A percentile compares a stretch with the other conserved stretches of the same genome.
Conservation (phyloP, 768 basidiomycete species). For the Dioszegia aurantiaca region DNA sequence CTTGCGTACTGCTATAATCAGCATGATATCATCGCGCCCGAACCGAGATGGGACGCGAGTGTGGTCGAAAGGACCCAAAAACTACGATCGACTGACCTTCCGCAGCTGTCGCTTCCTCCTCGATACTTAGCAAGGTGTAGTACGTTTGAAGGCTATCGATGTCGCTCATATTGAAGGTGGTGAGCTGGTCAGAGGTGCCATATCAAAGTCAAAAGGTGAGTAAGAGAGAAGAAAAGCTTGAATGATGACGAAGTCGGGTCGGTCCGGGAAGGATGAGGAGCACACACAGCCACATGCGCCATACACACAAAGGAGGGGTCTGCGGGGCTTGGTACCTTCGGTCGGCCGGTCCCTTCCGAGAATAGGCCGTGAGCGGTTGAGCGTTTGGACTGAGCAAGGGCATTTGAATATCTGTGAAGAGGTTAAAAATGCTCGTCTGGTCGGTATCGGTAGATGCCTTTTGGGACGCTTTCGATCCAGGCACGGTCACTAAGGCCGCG, state of each 20-base stretch:
- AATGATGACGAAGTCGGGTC: no score
- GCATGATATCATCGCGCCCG: not conserved
- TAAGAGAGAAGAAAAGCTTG: not conserved
- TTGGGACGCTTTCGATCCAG: no score
- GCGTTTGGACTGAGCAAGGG: no score
- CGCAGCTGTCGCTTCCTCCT: conserved; percentile 19
- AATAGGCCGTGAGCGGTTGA: no score
- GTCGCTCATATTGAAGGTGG: conserved; percentile 1
- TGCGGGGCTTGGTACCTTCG: no score
- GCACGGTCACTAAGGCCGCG: no score
- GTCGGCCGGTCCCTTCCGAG: no score
- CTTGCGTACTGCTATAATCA: conserved; percentile 25
- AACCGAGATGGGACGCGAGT: not conserved
- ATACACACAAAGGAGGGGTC: not conserved
- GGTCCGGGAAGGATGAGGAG: no score
- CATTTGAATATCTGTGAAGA: no score
- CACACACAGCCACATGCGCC: not conserved
- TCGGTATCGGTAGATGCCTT: no score
- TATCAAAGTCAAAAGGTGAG: not conserved
- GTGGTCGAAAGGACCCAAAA: not conserved
- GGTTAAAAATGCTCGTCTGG: no score
- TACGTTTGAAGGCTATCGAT: conserved; percentile 16
- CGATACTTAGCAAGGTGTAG: conserved; percentile 22
- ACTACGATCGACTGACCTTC: conserved; percentile 20
- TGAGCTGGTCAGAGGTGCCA: no score